A percentile compares a stretch with the other conserved stretches of the same genome.
Conservation (phyloP, 345 rosid species). For the Psidium friedrichsthalianum region DNA sequence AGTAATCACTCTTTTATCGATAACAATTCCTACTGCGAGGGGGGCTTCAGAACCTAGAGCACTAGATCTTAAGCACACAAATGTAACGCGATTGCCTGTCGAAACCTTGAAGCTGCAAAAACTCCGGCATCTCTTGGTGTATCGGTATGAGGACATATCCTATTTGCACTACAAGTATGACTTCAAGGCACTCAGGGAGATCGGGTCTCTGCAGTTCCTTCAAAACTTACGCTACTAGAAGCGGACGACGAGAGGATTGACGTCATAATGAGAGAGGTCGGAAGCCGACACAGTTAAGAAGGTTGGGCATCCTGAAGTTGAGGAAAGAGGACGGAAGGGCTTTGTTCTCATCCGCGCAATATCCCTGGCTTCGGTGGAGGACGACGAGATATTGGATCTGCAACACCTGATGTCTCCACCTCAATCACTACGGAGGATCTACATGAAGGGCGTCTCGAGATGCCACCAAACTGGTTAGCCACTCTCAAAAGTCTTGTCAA, state of each 20-base stretch:
- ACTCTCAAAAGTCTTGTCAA: too few species aligned
- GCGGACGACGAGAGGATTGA: conserved; percentile 4
- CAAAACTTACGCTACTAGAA: conserved; percentile 1
- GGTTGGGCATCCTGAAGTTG: conserved; percentile 25
- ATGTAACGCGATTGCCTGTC: conserved; percentile 18
- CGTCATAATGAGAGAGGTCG: conserved; percentile 12
- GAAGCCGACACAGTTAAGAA: conserved; percentile 22
- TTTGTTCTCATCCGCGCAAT: conserved; percentile 18
- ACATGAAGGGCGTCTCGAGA: too few species aligned
- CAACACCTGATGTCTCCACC: too few species aligned
- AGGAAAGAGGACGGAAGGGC: conserved; percentile 21
- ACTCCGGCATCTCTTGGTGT: conserved; percentile 2
- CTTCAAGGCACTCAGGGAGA: conserved; percentile 11
- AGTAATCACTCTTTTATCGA: too few species aligned
- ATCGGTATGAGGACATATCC: conserved; percentile 11
- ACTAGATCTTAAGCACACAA: conserved; percentile 13
- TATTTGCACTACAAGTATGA: conserved; percentile 16
- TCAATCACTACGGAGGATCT: too few species aligned
- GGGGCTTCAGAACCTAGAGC: conserved; percentile 32
- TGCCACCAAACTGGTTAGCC: too few species aligned
- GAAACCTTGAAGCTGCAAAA: conserved; percentile 21
- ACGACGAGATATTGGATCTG: not conserved
- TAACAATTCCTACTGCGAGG: conserved; percentile 17
- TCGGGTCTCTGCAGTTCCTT: conserved; percentile 10
- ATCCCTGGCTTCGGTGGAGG: conserved; percentile 10